Percentiles rank a stretch among this genome's conserved stretches.
phyloP scores from a whole-genome alignment of 2,329 filamentous ascomycete species.

The Trichoderma atrobrunneum region DNA sequence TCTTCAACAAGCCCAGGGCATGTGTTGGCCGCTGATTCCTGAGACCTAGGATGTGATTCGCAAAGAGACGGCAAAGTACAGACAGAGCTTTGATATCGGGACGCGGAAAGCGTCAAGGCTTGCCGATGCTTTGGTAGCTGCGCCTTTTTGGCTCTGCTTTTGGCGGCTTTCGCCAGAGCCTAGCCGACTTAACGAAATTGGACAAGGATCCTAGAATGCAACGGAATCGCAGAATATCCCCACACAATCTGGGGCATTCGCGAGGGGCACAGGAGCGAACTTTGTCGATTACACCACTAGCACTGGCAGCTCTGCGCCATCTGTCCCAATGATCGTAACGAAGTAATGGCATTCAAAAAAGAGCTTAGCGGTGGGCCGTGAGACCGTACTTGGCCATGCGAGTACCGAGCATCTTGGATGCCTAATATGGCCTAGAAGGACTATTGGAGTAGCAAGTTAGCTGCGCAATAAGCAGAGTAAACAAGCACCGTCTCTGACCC shows the following conservation, averaged over 20 bases:
- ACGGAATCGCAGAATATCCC: neutral
- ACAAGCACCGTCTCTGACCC: neutral
- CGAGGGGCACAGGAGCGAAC: neutral
- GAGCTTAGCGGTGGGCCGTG: neutral
- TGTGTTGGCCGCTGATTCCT: neutral
- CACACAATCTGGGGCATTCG: constrained; percentile 3
- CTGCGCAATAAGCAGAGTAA: neutral
- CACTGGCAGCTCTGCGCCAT: neutral
- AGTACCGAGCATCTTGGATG: neutral
- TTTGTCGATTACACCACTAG: neutral
- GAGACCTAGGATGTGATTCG: neutral
- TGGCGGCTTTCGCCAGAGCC: neutral
- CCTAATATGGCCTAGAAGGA: neutral
- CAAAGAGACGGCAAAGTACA: neutral
- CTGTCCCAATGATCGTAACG: neutral
- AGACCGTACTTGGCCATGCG: neutral
- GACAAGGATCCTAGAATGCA: neutral
- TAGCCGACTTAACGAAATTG: neutral
- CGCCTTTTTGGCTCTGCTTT: neutral
- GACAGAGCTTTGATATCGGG: neutral
- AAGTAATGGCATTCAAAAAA: neutral
- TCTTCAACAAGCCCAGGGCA: neutral
- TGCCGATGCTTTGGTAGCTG: neutral
- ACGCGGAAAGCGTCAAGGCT: neutral
- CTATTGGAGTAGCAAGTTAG: neutral